Evolutionary conservation across 148 eudicot genomes (phyloP).

Genomic region (Rheum nobile): DNA sequence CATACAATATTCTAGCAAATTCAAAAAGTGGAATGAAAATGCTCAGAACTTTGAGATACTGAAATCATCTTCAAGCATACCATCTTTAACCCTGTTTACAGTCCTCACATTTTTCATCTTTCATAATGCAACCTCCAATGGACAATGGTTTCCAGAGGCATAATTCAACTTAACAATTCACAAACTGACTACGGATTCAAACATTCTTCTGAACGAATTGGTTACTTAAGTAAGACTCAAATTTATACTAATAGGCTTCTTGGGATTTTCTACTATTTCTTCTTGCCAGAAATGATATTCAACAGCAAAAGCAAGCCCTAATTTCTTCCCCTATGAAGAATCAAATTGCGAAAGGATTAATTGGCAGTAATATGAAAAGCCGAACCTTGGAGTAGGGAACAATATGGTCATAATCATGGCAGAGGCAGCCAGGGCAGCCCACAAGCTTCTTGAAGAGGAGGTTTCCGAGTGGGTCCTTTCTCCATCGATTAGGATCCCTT

Average conservation of each 20-base stretch:
- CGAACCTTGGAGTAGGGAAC: slow-evolving; percentile 76
- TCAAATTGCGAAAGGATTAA: background rate
- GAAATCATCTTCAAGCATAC: background rate
- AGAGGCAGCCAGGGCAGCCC: slow-evolving; percentile 93
- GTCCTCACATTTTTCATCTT: background rate
- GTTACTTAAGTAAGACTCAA: background rate
- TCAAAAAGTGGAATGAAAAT: background rate
- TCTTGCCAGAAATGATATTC: no score
- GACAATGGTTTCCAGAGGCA: background rate
- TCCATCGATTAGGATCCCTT: slow-evolving; percentile 83
- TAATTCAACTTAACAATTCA: background rate
- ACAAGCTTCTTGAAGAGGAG: slow-evolving; percentile 74
- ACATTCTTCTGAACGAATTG: background rate
- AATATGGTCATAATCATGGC: slow-evolving; percentile 87
- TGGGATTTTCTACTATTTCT: no score
- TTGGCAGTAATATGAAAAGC: background rate
- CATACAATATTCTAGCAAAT: background rate
- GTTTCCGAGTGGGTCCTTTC: slow-evolving; percentile 68
- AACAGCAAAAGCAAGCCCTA: background rate
- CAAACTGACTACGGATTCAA: background rate
- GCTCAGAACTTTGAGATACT: background rate
- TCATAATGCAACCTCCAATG: background rate
- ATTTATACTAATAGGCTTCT: background rate
- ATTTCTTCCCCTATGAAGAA: background rate
- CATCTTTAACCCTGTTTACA: background rate